phyloP scores from a whole-genome alignment of 2,329 filamentous ascomycete genomes.

The Onygena corvina region DNA sequence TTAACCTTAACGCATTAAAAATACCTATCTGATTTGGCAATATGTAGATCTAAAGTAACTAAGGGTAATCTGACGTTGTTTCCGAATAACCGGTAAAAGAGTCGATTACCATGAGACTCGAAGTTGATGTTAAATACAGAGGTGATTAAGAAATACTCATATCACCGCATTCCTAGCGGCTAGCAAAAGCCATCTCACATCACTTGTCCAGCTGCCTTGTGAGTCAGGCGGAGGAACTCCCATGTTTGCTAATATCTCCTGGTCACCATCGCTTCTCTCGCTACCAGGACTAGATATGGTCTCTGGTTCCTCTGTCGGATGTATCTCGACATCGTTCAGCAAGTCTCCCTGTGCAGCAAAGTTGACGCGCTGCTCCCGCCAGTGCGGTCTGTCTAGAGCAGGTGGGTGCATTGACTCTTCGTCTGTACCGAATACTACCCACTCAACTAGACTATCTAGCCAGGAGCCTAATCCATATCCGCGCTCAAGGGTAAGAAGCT shows the following conservation, averaged over 20 bases:
- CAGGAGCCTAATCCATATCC: conserved; percentile 45
- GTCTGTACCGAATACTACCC: conserved; percentile 44
- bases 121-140: background rate
- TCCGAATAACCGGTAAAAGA: no score
- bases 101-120: no score
- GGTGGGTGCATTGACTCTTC: conserved; percentile 28
- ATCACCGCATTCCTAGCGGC: conserved; percentile 31
- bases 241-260: background rate
- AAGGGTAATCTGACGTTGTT: no score
- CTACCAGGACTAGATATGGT: conserved; percentile 17
- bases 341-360: background rate
- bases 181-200: conserved; percentile 47
- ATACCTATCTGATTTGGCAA: no score
- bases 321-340: background rate
- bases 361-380: conserved; percentile 11
- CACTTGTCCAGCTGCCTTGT: conserved; percentile 42
- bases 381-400: conserved; percentile 20
- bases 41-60: no score
- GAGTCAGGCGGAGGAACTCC: conserved; percentile 26
- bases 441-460: conserved; percentile 48
- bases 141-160: background rate
- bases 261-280: conserved; percentile 20
- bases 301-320: background rate
- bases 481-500: conserved; percentile 39
- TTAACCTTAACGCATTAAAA: no score